Conservation (phyloP, 164 flowering plant species). For the Akebia trifoliata region DNA sequence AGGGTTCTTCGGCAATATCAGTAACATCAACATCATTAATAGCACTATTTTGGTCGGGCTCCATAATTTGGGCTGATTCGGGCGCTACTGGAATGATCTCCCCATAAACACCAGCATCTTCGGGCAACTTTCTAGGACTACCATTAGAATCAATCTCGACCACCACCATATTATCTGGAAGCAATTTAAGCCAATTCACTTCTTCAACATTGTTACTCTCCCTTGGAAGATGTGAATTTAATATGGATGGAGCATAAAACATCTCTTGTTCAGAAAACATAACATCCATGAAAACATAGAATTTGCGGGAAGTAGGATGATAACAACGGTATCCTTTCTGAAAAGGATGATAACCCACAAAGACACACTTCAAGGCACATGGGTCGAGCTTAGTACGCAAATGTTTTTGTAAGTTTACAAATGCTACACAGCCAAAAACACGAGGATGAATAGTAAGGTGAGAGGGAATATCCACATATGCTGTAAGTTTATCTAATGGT, state of each 20-base stretch:
- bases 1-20: neutral
- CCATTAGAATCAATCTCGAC: too few species aligned
- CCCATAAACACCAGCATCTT: too few species aligned
- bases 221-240: neutral
- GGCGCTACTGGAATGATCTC: too few species aligned
- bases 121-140: too few species aligned
- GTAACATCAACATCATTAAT: neutral
- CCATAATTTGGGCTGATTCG: too few species aligned
- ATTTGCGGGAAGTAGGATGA: neutral
- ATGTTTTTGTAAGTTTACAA: neutral
- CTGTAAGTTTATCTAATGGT: neutral
- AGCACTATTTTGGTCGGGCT: too few species aligned
- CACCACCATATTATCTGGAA: too few species aligned
- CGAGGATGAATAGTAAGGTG: neutral
- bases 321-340: neutral
- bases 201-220: neutral
- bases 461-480: neutral
- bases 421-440: neutral
- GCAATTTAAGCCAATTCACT: neutral
- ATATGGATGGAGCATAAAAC: neutral
- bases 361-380: neutral
- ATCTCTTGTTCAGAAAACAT: neutral
- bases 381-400: neutral
- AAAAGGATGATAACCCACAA: neutral
- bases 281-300: conserved; percentile 1